These are phyloP conservation scores for Cercospora zeina DNA, from an alignment of 2,329 filamentous ascomycete genomes.

Conservation along the genomic window DNA sequence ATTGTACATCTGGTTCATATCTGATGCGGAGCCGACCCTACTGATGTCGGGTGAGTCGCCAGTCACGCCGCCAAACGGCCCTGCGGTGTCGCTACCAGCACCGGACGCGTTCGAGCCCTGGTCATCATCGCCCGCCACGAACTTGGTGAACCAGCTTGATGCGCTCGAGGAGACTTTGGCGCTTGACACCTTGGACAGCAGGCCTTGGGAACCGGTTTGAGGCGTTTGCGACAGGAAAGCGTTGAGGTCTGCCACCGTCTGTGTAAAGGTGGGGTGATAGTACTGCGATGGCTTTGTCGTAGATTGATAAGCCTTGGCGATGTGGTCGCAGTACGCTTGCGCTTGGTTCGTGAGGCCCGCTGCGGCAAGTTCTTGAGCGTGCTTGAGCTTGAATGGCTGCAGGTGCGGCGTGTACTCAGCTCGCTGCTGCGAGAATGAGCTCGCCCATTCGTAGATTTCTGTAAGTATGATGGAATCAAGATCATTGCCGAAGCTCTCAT, in stretches of 20 bases:
- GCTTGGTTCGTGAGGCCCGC: conserved; percentile 80
- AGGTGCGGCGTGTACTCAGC: conserved; percentile 69
- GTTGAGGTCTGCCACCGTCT: conserved; percentile 77
- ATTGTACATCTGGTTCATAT: conserved; percentile 62
- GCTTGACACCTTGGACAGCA: conserved; percentile 94
- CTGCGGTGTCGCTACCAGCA: conserved; percentile 36
- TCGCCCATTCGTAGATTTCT: conserved; percentile 89
- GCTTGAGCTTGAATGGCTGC: conserved; percentile 85
- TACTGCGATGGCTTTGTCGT: conserved; percentile 85
- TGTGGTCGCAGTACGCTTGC: conserved; percentile 85
- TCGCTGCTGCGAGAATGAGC: conserved; percentile 62
- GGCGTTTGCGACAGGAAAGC: conserved; percentile 82
- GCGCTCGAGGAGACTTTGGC: conserved; percentile 91
- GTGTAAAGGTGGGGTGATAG: conserved; percentile 73
- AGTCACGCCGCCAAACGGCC: conserved; percentile 73
- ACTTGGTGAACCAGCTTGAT: conserved; percentile 92
- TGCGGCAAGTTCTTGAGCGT: conserved; percentile 81
- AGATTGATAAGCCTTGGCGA: conserved; percentile 71
- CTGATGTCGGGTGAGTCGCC: conserved; percentile 56
- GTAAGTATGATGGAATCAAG: conserved; percentile 88
- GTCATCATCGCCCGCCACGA: conserved; percentile 86
- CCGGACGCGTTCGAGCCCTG: conserved; percentile 60
- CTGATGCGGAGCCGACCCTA: conserved; percentile 66
- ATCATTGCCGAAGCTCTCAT: conserved; percentile 74
- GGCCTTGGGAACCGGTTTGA: conserved; percentile 67